phyloP scores from a whole-genome alignment of 306 rosid species.

The Lathyrus tuberosus region DNA sequence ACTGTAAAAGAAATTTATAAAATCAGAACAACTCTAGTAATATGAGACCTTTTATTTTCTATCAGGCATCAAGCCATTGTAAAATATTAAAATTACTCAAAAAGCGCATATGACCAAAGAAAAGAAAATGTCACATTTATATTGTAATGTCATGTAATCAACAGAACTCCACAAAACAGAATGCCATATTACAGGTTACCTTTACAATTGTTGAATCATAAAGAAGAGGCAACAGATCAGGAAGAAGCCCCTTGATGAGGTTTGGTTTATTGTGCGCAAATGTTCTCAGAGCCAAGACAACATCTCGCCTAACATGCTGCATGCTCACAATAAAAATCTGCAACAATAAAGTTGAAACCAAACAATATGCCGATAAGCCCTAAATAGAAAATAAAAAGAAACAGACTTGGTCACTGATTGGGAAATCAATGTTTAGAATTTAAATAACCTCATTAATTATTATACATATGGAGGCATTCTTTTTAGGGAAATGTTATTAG shows the following conservation, averaged over 20 bases:
- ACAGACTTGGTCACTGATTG: neutral
- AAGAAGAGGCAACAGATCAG: conserved; percentile 92
- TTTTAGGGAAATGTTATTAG: neutral
- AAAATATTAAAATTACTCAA: conserved; percentile 9
- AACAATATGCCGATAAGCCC: conserved; percentile 31
- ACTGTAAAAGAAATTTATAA: conserved; percentile 55
- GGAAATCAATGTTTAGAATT: neutral
- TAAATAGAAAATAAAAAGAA: conserved; percentile 14
- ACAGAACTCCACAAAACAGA: conserved; percentile 10
- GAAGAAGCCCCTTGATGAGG: conserved; percentile 93
- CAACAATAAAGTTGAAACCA: conserved; percentile 40
- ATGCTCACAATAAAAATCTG: conserved; percentile 41
- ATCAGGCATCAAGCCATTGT: conserved; percentile 16
- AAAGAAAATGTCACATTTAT: neutral
- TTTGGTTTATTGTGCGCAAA: conserved; percentile 99
- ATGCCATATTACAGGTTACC: conserved; percentile 50
- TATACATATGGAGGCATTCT: neutral
- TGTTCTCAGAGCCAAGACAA: conserved; percentile 95
- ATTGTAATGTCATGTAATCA: conserved; percentile 3
- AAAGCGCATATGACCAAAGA: neutral
- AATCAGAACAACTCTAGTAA: conserved; percentile 30
- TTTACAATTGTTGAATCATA: conserved; percentile 95
- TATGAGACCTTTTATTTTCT: neutral
- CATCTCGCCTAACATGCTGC: conserved; percentile 99
- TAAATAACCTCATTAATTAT: neutral